Evolutionary conservation across 805 yeast species (phyloP).

Genomic region (Candida sanyiensis): DNA sequence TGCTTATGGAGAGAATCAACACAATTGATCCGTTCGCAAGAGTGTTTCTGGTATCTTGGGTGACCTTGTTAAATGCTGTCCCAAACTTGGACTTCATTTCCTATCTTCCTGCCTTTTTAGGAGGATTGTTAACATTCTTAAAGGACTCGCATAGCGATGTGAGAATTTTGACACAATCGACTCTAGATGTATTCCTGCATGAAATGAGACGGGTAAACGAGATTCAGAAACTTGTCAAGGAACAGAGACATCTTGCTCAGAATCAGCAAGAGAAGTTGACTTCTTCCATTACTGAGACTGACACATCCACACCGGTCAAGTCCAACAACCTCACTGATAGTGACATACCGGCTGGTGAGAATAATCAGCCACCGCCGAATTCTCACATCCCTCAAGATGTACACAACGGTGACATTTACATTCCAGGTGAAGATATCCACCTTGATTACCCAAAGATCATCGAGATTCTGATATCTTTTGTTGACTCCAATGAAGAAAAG

Average conservation of each 20-base stretch:
- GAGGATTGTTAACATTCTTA: constrained; percentile 73
- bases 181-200: constrained; percentile 66
- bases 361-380: too few species aligned
- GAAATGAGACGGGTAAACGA: constrained; percentile 77
- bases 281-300: constrained; percentile 18
- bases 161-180: constrained; percentile 74
- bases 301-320: constrained; percentile 24
- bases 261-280: constrained; percentile 16
- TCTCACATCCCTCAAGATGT: too few species aligned
- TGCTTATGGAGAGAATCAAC: constrained; percentile 85
- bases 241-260: constrained; percentile 19
- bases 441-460: constrained; percentile 77
- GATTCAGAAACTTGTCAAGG: constrained; percentile 49
- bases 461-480: constrained; percentile 72
- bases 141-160: constrained; percentile 85
- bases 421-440: constrained; percentile 76
- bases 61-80: constrained; percentile 83
- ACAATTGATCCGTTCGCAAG: constrained; percentile 91
- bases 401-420: constrained; percentile 49
- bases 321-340: constrained; percentile 3
- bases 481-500: constrained; percentile 63
- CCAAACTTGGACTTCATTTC: constrained; percentile 87
- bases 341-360: background rate
- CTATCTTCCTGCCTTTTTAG: constrained; percentile 83
- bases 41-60: constrained; percentile 89